Evolutionary conservation across 352 stramenopile genomes (phyloP).

Genomic region (Globisporangium emineosum): DNA sequence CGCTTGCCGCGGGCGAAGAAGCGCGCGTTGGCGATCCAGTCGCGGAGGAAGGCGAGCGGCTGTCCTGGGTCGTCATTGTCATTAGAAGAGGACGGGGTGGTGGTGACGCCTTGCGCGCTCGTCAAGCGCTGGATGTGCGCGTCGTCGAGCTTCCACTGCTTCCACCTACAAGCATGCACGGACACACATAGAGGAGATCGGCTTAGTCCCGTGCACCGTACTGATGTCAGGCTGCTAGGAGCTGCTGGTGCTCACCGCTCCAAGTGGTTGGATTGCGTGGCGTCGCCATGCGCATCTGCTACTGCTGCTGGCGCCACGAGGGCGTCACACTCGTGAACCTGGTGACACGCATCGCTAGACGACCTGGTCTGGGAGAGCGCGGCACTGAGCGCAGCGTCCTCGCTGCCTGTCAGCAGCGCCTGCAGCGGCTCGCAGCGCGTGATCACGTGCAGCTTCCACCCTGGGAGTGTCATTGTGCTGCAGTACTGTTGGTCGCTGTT

Average conservation of each 20-base stretch:
- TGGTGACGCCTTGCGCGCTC: slow-evolving; percentile 11
- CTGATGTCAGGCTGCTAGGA: not conserved
- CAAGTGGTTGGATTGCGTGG: slow-evolving; percentile 27
- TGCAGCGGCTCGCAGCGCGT: slow-evolving; percentile 39
- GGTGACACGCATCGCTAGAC: not conserved
- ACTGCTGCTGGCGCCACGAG: not conserved
- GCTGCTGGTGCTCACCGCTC: slow-evolving; percentile 30
- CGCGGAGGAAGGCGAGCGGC: slow-evolving; percentile 21
- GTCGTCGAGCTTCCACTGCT: slow-evolving; percentile 59
- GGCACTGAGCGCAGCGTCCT: slow-evolving; percentile 11
- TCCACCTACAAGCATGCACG: slow-evolving; percentile 33
- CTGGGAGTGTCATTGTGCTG: slow-evolving; percentile 3
- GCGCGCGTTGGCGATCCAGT: slow-evolving; percentile 28
- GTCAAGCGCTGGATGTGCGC: slow-evolving; percentile 57
- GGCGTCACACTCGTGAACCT: not conserved
- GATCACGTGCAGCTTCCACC: slow-evolving; percentile 39
- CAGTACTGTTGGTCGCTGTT: not conserved
- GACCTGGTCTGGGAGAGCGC: slow-evolving; percentile 16
- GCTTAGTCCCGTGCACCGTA: not conserved
- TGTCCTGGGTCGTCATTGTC: not conserved
- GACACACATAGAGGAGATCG: slow-evolving; percentile 6
- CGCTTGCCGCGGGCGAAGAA: slow-evolving; percentile 74
- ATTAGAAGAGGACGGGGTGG: not conserved
- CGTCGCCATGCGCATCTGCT: not conserved
- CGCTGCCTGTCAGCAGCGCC: slow-evolving; percentile 26